phyloP scores from a whole-genome alignment of 768 basidiomycete species.

The Daedaleopsis nitida region DNA sequence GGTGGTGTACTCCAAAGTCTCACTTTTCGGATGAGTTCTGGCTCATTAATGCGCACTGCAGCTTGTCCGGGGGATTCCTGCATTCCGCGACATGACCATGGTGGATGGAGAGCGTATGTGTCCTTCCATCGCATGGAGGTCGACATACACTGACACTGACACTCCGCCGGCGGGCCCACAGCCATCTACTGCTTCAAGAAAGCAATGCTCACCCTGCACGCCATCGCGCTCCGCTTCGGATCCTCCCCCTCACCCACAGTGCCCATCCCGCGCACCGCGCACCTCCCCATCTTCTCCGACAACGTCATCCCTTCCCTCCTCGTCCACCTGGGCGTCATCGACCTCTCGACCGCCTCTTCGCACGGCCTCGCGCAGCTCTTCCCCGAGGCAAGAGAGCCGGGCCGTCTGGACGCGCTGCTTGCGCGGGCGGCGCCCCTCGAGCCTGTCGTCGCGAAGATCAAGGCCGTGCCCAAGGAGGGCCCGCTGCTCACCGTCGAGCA shows the following conservation, averaged over 20 bases:
- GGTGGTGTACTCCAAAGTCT: slow-evolving; percentile 10
- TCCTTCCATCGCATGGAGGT: not conserved
- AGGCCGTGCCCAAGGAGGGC: slow-evolving; percentile 41
- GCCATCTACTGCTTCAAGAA: slow-evolving; percentile 92
- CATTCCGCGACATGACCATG: slow-evolving; percentile 75
- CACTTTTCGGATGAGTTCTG: not conserved
- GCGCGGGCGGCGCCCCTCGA: slow-evolving; percentile 23
- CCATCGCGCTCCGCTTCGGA: slow-evolving; percentile 67
- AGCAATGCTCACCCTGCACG: slow-evolving; percentile 79
- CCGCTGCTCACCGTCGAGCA: slow-evolving; percentile 61
- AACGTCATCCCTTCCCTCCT: slow-evolving; percentile 86
- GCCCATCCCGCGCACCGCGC: slow-evolving; percentile 47
- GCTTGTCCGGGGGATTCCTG: slow-evolving; percentile 78
- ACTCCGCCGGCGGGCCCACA: slow-evolving; percentile 27
- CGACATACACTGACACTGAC: not conserved
- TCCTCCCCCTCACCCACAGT: slow-evolving; percentile 53
- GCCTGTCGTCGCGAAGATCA: slow-evolving; percentile 20
- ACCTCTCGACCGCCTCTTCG: slow-evolving; percentile 51
- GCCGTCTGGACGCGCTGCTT: slow-evolving; percentile 44
- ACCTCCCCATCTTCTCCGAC: slow-evolving; percentile 73
- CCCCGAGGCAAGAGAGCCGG: slow-evolving; percentile 44
- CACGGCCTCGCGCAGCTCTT: slow-evolving; percentile 50
- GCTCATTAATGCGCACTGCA: slow-evolving; percentile 30
- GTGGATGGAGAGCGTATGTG: slow-evolving; percentile 65
- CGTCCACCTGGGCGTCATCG: slow-evolving; percentile 73